phyloP scores from a whole-genome alignment of 768 basidiomycete species.

The Naematelia encephala region DNA sequence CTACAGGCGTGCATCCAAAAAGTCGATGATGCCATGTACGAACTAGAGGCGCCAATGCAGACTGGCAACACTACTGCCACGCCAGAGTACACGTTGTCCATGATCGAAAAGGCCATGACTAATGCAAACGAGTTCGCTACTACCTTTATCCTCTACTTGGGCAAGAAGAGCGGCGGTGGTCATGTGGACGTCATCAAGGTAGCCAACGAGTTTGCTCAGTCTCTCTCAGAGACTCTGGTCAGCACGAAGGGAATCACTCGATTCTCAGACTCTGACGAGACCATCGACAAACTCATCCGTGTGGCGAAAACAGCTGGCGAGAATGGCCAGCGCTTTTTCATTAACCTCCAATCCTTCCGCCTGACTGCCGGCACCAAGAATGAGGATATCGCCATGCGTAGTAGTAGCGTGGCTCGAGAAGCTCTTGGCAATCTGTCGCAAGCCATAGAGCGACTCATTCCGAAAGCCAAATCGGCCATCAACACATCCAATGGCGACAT shows the following conservation, averaged over 20 bases:
- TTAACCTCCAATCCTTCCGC: constrained; percentile 93
- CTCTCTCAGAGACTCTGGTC: constrained; percentile 81
- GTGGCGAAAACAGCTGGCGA: constrained; percentile 84
- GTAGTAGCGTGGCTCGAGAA: constrained; percentile 78
- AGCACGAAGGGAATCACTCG: constrained; percentile 96
- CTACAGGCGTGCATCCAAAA: constrained; percentile 94
- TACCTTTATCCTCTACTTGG: constrained; percentile 84
- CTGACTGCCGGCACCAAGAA: constrained; percentile 77
- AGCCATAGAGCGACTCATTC: constrained; percentile 76
- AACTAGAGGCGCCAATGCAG: constrained; percentile 91
- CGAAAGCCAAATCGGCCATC: constrained; percentile 67
- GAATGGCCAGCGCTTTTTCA: constrained; percentile 83
- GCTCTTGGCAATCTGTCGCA: constrained; percentile 83
- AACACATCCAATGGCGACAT: constrained; percentile 84
- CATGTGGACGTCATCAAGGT: constrained; percentile 97
- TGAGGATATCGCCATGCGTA: constrained; percentile 82
- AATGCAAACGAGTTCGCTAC: constrained; percentile 96
- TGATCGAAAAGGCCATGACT: constrained; percentile 94
- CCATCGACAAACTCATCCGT: constrained; percentile 79
- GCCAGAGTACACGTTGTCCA: constrained; percentile 94
- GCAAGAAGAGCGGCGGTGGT: constrained; percentile 76
- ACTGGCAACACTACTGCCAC: constrained; percentile 96
- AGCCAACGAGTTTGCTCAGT: constrained; percentile 93
- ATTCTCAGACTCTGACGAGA: constrained; percentile 83
- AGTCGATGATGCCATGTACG: constrained; percentile 95